Conservation (phyloP, 2,329 filamentous ascomycete genomes). For the Fusarium mundagurra region DNA sequence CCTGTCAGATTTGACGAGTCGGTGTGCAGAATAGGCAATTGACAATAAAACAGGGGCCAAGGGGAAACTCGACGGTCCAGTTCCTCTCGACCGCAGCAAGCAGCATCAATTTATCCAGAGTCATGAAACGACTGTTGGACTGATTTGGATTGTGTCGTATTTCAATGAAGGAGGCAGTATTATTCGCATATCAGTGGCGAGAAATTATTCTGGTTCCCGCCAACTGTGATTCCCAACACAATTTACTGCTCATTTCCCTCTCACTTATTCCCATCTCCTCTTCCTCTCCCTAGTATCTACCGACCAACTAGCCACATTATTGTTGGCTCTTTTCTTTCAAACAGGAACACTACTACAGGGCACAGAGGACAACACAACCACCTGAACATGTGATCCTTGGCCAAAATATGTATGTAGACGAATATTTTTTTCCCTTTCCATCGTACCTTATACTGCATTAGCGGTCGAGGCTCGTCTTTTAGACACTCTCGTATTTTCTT, state of each 20-base stretch:
- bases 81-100: not conserved
- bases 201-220: not conserved
- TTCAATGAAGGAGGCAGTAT: constrained; percentile 8
- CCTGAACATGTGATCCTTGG: constrained; percentile 26
- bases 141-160: not conserved
- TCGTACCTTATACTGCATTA: not conserved
- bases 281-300: not conserved
- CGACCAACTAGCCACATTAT: not conserved
- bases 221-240: constrained; percentile 27
- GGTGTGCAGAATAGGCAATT: constrained; percentile 26
- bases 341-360: not conserved
- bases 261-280: not conserved
- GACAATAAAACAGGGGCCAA: constrained; percentile 16
- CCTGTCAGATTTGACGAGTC: constrained; percentile 14
- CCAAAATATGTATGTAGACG: not conserved
- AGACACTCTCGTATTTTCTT: not conserved
- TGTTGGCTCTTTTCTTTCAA: constrained; percentile 9
- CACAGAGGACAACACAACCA: not conserved
- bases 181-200: constrained; percentile 20
- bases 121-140: not conserved
- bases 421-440: not conserved
- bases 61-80: not conserved
- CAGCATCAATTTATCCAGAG: not conserved
- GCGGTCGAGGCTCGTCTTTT: not conserved
- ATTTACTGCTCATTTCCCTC: constrained; percentile 11